Evolutionary conservation across 176 grass and related monocot genomes (phyloP).

Genomic region (Urochloa ruziziensis): DNA sequence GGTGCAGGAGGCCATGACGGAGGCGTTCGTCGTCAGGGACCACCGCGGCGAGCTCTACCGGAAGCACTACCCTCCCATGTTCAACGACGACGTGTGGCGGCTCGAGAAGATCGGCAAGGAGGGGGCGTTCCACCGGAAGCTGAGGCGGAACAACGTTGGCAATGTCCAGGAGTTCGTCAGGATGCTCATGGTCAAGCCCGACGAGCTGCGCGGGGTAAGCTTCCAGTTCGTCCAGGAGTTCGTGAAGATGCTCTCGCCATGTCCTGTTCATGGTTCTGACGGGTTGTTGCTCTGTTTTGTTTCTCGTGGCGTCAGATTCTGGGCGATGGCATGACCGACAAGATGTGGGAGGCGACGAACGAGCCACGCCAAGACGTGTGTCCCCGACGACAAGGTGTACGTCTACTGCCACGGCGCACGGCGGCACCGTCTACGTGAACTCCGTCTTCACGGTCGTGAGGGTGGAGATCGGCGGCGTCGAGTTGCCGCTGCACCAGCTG

Average conservation of each 20-base stretch:
- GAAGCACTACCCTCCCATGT: conserved; percentile 78
- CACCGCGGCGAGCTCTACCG: conserved; percentile 88
- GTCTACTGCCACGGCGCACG: neutral
- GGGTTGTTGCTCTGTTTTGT: neutral
- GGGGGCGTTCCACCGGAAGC: conserved; percentile 72
- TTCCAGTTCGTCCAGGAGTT: no score
- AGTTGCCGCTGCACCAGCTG: conserved; percentile 32
- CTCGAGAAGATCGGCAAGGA: conserved; percentile 82
- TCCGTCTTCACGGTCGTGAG: conserved; percentile 39
- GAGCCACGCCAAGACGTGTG: conserved; percentile 56
- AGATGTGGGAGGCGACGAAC: conserved; percentile 68
- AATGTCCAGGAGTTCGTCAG: conserved; percentile 74
- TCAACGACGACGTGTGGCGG: conserved; percentile 79
- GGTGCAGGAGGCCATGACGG: conserved; percentile 74
- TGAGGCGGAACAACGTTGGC: neutral
- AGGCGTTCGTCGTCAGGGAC: conserved; percentile 66
- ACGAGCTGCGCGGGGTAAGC: conserved; percentile 49
- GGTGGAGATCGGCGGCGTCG: conserved; percentile 1
- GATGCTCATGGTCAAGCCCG: conserved; percentile 28
- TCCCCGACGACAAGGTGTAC: conserved; percentile 53
- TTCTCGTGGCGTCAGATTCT: conserved; percentile 41
- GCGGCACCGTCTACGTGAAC: conserved; percentile 48
- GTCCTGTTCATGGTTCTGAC: conserved; percentile 8
- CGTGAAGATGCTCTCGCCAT: no score
- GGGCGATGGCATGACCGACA: conserved; percentile 76